phyloP scores from a whole-genome alignment of 2,329 filamentous ascomycete species.

The Penicillium fuscoglaucum region DNA sequence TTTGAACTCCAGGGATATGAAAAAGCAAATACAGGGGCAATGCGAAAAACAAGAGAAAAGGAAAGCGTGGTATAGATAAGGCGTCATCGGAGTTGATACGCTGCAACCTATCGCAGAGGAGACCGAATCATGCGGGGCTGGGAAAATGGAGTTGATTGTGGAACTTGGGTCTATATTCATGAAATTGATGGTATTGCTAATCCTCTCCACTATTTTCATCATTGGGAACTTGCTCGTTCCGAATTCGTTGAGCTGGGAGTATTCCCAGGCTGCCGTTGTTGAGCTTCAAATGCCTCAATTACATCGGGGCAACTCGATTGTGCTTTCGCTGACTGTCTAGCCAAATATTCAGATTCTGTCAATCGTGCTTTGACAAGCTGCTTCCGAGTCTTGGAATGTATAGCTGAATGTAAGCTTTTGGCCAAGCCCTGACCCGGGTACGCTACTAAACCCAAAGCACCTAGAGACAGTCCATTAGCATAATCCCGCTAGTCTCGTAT shows the following conservation, averaged over 20 bases:
- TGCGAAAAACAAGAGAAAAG: neutral
- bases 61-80: neutral
- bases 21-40: neutral
- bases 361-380: constrained; percentile 25
- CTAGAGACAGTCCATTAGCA: constrained; percentile 9
- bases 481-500: too few relatives aligned
- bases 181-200: neutral
- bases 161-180: neutral
- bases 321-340: constrained; percentile 2
- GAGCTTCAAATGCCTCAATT: constrained; percentile 13
- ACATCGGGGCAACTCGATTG: constrained; percentile 4
- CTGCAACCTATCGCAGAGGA: neutral
- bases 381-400: constrained; percentile 29
- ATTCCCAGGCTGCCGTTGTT: neutral
- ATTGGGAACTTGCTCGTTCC: neutral
- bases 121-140: neutral
- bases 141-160: too few relatives aligned
- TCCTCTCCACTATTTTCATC: neutral
- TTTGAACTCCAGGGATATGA: neutral
- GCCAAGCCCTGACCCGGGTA: constrained; percentile 37
- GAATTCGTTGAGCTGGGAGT: neutral
- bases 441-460: constrained; percentile 31
- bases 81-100: neutral
- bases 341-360: constrained; percentile 22
- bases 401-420: constrained; percentile 33